Base-by-base conservation (phyloP, 2,329 filamentous ascomycete genomes). In the Pseudodiploospora longispora region DNA sequence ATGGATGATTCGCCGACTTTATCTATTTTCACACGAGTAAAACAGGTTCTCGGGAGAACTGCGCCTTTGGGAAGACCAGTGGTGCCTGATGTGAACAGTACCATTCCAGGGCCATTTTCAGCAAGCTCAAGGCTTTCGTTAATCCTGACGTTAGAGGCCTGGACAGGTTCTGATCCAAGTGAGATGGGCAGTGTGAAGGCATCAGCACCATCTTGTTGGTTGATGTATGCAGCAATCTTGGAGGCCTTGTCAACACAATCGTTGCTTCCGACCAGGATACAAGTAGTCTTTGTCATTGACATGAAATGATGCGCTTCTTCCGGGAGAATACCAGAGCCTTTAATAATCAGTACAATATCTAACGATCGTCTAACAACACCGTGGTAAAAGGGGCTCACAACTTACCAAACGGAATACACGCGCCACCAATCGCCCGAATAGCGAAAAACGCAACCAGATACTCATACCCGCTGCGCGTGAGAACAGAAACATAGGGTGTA, bases 1-100 rank as follows among this genome's bases (percentile, higher is more conserved):
- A 53, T 27, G n/a, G 44, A 32, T 2, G 37, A 40, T 19, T 34
- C 36, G 2, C 34, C 40, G 4, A 36, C 35, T 4, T 43, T 12
- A 6, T 34, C 42, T 2, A 40, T 9, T 2, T 38, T 10, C 3
- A 7, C 9, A 10, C 27, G 32, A 1, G 29, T 28, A 34, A 41
- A 35, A 19, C 37, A 50, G 10, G 34, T 36, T 12, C 42, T 37
- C 4, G 49, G 47, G 50, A 95, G 67, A 27, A 87, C 74, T 2
- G 88, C 85, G 47, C 83, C 85, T 64, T 89, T 89, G 40, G 85
- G 85, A 55, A 81, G 74, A 27, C 85, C 85, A 0, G 85, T 88
- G 1, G 85, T 89, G 35, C 85, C 85, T 10, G 83, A 87, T 3
- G 85, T 89, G 67, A 50, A 50, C 5, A 51, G 30, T 9, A 51